These are phyloP conservation scores for Truncatella angustata DNA, from an alignment of 2,329 filamentous ascomycete species.

Conservation along the genomic window DNA sequence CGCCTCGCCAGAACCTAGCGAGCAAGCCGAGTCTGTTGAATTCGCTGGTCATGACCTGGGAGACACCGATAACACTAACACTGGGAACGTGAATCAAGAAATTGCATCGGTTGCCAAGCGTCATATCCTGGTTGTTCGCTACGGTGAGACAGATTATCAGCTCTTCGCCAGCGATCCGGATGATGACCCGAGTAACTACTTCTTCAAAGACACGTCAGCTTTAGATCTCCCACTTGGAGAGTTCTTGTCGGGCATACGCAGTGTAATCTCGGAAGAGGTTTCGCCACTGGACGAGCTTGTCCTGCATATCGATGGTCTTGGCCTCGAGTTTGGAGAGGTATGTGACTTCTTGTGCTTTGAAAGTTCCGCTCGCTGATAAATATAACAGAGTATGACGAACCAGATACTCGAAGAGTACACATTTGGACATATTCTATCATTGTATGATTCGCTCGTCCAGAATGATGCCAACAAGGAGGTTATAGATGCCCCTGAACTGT, in stretches of 20 bases:
- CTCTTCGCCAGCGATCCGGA: conserved; percentile 30
- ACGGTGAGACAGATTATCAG: conserved; percentile 29
- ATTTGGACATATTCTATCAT: conserved; percentile 27
- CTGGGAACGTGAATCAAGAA: conserved; percentile 14
- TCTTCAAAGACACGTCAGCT: conserved; percentile 26
- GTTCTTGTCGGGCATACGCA: conserved; percentile 27
- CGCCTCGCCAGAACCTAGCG: neutral
- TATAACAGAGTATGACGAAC: conserved; percentile 24
- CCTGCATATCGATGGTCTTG: conserved; percentile 30
- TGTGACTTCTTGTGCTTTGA: conserved; percentile 5
- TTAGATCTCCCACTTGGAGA: conserved; percentile 23
- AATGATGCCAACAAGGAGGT: conserved; percentile 23
- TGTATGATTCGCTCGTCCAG: conserved; percentile 29
- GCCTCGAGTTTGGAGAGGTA: conserved; percentile 32
- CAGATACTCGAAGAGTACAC: conserved; percentile 28
- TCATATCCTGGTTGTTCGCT: conserved; percentile 27
- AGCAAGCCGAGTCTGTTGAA: neutral
- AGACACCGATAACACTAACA: neutral
- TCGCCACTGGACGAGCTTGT: conserved; percentile 32
- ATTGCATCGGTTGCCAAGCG: conserved; percentile 20
- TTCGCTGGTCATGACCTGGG: neutral
- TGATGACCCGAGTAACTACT: conserved; percentile 31
- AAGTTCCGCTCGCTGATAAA: conserved; percentile 16
- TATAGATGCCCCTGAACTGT: conserved; percentile 23
- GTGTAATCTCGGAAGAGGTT: conserved; percentile 30